Base-by-base conservation (phyloP, 202 grass and related monocot genomes). In the Bolboschoenoplectus hybrid region DNA sequence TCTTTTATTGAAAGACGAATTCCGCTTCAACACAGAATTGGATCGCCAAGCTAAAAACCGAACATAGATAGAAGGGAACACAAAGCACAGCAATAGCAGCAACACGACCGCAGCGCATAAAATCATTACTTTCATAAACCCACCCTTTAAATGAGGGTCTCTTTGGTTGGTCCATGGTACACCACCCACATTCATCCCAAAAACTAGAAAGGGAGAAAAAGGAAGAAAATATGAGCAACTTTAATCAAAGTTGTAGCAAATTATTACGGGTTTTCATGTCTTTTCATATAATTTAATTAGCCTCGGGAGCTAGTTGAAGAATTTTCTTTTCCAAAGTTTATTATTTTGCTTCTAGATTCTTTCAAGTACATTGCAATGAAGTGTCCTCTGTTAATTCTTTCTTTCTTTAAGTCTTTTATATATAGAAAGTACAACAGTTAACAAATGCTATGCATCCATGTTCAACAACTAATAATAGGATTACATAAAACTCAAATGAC, bases 101-200 rank as follows among this genome's bases (percentile, higher is more conserved):
- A 98, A 68, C 62, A 96, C 75, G 49, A 98, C 89, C 4, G 20
- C 77, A 16, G 19, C 82, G 1, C 96, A 98, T 47, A 96, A 83
- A 32, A 98, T 69, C 96, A 98, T 92, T 41, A 96, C 96, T 80
- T 94, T 98, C 81, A 92, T 79, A 85, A 98, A 98, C 7, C 96
- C 96, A 4, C 92, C 91, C 26, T 86, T 47, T 69, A 92, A 85
- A 57, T 89, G 79, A 38, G 93, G 96, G 74, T 88, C 85, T 41
- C 88, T 96, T 88, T 96, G 96, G 41, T 74, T 87, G 10, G 91
- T 98, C 96, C 96, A 96, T 4, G 91, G 93, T 82, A 98, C 93
- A 43, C 96, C 96, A 5, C 93, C 96, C 38, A 98, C 96, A 71
- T 98, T 98, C 96, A 98, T 98, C 49, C 96, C 96, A 47, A 98